Base-by-base conservation (phyloP, 306 rosid species). In the Trifolium subterraneum region DNA sequence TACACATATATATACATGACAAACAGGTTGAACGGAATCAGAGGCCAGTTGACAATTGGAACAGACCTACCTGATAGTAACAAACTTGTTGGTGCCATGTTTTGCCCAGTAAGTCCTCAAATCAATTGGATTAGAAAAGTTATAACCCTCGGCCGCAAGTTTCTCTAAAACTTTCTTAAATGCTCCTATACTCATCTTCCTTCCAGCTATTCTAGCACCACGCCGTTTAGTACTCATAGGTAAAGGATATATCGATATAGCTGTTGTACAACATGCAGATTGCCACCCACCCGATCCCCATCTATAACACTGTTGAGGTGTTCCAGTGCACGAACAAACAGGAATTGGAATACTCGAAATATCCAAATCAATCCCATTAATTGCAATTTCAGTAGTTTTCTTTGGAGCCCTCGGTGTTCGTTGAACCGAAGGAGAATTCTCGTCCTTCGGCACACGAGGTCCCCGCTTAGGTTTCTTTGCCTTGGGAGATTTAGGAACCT, bases 271-370 rank as follows among this genome's bases (percentile, higher is more conserved):
- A 70, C 99, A 94, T n/a, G 99, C 95, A 50, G 97, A 94, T 71
- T 94, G 99, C 99, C 99, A 94, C 15, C 99, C 97, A 35, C 99
- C 99, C 63, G 93, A 92, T 8, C 99, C 99, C 99, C 99, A 94
- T 67, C 95, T 82, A 54, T 94, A 94, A 78, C 99, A 92, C 63
- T 94, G 99, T 73, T 92, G 96, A 70, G 97, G 88, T 11, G 80
- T 1, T 56, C 97, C 99, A 10, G 99, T 94, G 84, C 99, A 94
- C 0, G 99, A 90, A 82, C 99, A 94, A 70, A 92, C 88, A 1
- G 99, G 99, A 72, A 87, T 90, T 2, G 99, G 96, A 39, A 94
- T 88, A 33, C 95, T 86, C 1, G 97, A 90, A 72, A 94, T 79
- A 70, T 94, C 97, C 93, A 94, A 78, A 55, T 83, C 89, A 33